A percentile compares a stretch with the other conserved stretches of the same genome.
phyloP scores from a whole-genome alignment of 345 rosid species.

The Citrus unshiu region DNA sequence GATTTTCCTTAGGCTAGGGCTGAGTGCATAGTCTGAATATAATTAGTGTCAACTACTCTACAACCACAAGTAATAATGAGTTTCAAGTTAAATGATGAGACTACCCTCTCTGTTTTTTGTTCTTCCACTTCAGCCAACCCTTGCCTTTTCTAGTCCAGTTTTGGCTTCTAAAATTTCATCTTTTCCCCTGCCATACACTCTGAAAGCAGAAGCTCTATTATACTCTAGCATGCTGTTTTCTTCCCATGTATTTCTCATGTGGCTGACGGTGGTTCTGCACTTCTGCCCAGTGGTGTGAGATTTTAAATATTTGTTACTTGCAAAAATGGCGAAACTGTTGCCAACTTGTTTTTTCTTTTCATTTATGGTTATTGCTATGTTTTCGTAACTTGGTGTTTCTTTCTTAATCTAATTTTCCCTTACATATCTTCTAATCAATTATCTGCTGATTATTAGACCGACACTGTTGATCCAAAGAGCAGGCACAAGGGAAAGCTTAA shows the following conservation, averaged over 20 bases:
- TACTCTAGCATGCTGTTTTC: neutral
- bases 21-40: neutral
- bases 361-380: neutral
- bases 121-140: neutral
- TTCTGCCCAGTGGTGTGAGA: neutral
- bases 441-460: constrained; percentile 37
- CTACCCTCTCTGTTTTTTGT: neutral
- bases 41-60: neutral
- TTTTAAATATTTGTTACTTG: neutral
- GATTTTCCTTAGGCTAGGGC: neutral
- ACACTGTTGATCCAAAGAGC: constrained; percentile 96
- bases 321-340: neutral
- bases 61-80: neutral
- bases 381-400: neutral
- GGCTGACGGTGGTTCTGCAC: neutral
- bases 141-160: neutral
- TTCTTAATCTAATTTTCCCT: neutral
- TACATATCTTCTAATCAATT: constrained; percentile 4
- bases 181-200: neutral
- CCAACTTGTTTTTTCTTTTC: neutral
- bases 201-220: neutral
- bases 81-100: neutral
- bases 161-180: neutral
- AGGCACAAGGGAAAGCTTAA: constrained; percentile 97
- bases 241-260: neutral